Percentiles rank a stretch among this genome's conserved stretches.
phyloP scores from a whole-genome alignment of 2,329 filamentous ascomycete species.

The Ceratocystis variospora region DNA sequence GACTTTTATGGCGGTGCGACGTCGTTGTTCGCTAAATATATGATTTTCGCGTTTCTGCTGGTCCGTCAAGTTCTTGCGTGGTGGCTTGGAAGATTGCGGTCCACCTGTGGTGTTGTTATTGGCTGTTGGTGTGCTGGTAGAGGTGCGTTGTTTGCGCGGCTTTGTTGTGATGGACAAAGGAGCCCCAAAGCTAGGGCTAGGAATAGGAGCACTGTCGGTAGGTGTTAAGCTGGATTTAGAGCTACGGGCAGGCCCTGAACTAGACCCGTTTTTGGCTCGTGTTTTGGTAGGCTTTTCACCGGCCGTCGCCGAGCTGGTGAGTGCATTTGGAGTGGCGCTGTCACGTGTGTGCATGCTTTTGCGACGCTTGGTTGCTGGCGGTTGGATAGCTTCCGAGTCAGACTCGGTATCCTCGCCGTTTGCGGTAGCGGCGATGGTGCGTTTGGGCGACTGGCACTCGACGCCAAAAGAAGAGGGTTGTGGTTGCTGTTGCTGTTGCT shows the following conservation, averaged over 20 bases:
- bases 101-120: slow-evolving; percentile 31
- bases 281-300: neutral
- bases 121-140: slow-evolving; percentile 21
- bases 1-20: slow-evolving; percentile 65
- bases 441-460: slow-evolving; percentile 11
- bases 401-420: slow-evolving; percentile 14
- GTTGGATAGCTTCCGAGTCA: slow-evolving; percentile 9
- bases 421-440: slow-evolving; percentile 2
- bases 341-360: slow-evolving; percentile 15
- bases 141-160: neutral
- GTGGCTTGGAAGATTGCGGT: slow-evolving; percentile 19
- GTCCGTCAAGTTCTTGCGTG: slow-evolving; percentile 61
- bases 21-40: slow-evolving; percentile 76
- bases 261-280: neutral
- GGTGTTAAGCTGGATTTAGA: neutral
- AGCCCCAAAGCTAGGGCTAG: neutral
- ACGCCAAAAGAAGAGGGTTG: neutral
- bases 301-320: neutral
- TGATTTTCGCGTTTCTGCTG: slow-evolving; percentile 77
- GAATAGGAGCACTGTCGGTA: neutral
- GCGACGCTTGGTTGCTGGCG: slow-evolving; percentile 12
- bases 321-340: neutral
- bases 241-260: neutral
- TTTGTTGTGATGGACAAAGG: neutral
- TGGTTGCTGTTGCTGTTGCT: slow-evolving; percentile 2